Conservation (phyloP, 176 grass and related monocot species). For the barley (Hordeum vulgare) region MorexV3_pseudomolecules_assembly NC_058521.1:536490680-536491179, state of each 20-base stretch:
- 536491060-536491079: background rate
- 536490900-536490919: background rate
- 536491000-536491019: conserved; percentile 42
- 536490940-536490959: conserved; percentile 35
- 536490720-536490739: conserved; percentile 45
- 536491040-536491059: background rate
- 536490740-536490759: conserved; percentile 75
- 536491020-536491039: background rate
- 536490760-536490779: conserved; percentile 12
- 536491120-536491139: conserved; percentile 85
- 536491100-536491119: conserved; percentile 58
- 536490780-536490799: background rate
- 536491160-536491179: conserved; percentile 96
- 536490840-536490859: conserved; percentile 51
- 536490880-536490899: background rate
- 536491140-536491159: conserved; percentile 85
- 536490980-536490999: conserved; percentile 47
- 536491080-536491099: conserved; percentile 32
- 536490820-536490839: background rate
- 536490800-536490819: conserved; percentile 52
- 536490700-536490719: conserved; percentile 28
- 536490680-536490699: conserved; percentile 81
- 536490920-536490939: conserved; percentile 8
- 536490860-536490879: conserved; percentile 44
- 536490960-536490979: conserved; percentile 55